Percentiles rank a stretch among this genome's conserved stretches.
phyloP scores from a whole-genome alignment of 495 filamentous ascomycete species.

The Xylaria flabelliformis region DNA sequence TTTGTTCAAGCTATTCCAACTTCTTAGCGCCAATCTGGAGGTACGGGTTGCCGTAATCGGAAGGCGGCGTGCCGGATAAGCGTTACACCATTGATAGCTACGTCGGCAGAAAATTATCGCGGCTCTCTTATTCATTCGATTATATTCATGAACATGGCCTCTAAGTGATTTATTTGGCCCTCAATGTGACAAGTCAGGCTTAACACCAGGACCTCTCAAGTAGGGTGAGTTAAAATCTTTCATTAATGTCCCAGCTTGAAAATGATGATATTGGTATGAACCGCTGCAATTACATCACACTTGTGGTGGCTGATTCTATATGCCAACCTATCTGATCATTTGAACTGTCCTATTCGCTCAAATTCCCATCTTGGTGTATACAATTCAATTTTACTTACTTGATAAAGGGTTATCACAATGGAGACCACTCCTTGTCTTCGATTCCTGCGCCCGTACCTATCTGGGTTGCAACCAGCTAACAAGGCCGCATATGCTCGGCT shows the following conservation, averaged over 20 bases:
- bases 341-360: neutral
- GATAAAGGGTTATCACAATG: constrained; percentile 41
- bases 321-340: constrained; percentile 54
- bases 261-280: constrained; percentile 68
- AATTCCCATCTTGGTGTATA: neutral
- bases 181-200: neutral
- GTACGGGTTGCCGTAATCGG: constrained; percentile 11
- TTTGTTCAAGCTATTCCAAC: neutral
- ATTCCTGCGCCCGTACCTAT: constrained; percentile 62
- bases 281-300: constrained; percentile 89
- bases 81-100: constrained; percentile 1
- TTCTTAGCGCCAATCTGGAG: neutral
- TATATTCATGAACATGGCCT: neutral
- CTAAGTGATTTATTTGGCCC: neutral
- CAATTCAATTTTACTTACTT: constrained; percentile 25
- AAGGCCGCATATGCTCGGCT: constrained; percentile 34
- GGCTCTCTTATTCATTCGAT: neutral
- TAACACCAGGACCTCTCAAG: neutral
- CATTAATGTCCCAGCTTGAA: neutral
- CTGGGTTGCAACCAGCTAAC: constrained; percentile 41
- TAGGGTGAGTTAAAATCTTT: constrained; percentile 8
- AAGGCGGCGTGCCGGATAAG: constrained; percentile 40
- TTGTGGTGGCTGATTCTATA: constrained; percentile 64
- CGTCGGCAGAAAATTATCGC: constrained; percentile 5
- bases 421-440: constrained; percentile 45